phyloP scores from a whole-genome alignment of 2,329 filamentous ascomycete genomes.

The Keithomyces neogunnii region DNA sequence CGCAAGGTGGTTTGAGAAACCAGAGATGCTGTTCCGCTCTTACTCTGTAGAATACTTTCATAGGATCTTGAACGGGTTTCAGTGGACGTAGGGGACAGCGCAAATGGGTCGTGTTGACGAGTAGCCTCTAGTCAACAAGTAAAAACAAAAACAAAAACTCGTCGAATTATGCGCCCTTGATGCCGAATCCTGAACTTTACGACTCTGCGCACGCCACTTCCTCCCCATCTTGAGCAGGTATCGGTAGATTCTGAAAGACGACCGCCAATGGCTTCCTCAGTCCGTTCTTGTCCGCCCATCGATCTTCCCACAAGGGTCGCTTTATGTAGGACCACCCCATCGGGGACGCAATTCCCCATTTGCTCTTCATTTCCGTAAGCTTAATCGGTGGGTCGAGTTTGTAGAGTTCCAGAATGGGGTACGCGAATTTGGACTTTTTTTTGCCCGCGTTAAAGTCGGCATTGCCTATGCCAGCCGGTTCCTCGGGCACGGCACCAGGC shows the following conservation, averaged over 20 bases:
- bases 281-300: neutral
- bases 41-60: constrained; percentile 4
- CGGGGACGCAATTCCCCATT: neutral
- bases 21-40: constrained; percentile 6
- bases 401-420: neutral
- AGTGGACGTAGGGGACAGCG: neutral
- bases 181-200: too few relatives aligned
- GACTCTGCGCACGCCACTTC: neutral
- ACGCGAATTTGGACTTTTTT: neutral
- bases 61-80: neutral
- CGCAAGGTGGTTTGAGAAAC: constrained; percentile 5
- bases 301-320: neutral
- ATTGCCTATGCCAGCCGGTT: neutral
- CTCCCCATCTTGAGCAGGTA: neutral
- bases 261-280: neutral
- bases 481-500: neutral
- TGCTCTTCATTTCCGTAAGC: neutral
- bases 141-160: neutral
- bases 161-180: too few relatives aligned
- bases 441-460: neutral
- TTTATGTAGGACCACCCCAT: neutral
- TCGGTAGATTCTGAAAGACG: too few relatives aligned
- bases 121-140: neutral
- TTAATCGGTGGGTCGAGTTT: neutral
- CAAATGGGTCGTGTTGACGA: neutral